Evolutionary conservation across 108 stramenopile genomes (phyloP).

Genomic region (Chaetoceros muelleri): DNA sequence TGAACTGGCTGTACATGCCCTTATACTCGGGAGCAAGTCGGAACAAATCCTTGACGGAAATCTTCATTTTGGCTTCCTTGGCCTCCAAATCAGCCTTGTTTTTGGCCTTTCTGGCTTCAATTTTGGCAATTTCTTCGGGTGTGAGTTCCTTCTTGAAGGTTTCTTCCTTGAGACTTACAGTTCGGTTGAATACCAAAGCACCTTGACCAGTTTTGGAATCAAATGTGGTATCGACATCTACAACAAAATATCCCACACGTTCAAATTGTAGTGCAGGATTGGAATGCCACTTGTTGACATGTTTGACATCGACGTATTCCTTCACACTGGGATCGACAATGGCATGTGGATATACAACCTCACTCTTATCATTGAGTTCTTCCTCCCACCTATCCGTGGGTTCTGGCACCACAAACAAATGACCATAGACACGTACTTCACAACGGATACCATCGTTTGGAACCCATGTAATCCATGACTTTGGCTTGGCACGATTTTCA

Average conservation of each 20-base stretch:
- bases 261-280: conserved; percentile 88
- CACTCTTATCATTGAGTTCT: conserved; percentile 81
- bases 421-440: conserved; percentile 88
- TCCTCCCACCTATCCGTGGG: conserved; percentile 86
- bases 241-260: conserved; percentile 93
- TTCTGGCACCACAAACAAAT: conserved; percentile 83
- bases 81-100: conserved; percentile 40
- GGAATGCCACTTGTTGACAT: conserved; percentile 56
- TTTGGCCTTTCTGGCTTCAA: conserved; percentile 42
- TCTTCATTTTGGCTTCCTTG: conserved; percentile 59
- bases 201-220: conserved; percentile 42
- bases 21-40: conserved; percentile 45
- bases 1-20: conserved; percentile 73
- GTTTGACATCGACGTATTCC: conserved; percentile 34
- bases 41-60: conserved; percentile 63
- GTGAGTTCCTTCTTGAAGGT: conserved; percentile 63
- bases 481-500: conserved; percentile 59
- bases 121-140: conserved; percentile 41
- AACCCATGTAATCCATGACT: conserved; percentile 73
- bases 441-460: conserved; percentile 51
- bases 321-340: conserved; percentile 70
- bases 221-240: conserved; percentile 85
- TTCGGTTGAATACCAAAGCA: conserved; percentile 88
- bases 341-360: conserved; percentile 59
- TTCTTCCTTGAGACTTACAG: conserved; percentile 87